Percentiles rank a stretch among this genome's conserved stretches.
These are phyloP conservation scores for Gastrodia elata DNA, from an alignment of 106 monocot species.

Conservation along the genomic window DNA sequence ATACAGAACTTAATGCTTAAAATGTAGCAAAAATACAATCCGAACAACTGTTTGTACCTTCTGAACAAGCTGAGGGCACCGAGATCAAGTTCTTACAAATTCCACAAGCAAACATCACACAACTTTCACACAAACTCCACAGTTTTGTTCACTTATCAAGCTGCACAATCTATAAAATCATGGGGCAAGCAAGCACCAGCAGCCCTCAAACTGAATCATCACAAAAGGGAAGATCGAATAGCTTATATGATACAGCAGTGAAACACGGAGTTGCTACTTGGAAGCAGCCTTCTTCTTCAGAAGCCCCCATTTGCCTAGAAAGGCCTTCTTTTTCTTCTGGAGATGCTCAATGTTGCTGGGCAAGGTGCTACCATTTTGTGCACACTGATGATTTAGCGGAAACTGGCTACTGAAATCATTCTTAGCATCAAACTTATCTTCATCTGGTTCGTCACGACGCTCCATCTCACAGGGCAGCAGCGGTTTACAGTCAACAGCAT, in stretches of 20 bases:
- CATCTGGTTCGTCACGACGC: too few species aligned
- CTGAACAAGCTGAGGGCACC: too few species aligned
- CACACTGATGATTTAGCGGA: constrained; percentile 18
- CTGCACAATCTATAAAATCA: neutral
- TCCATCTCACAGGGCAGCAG: too few species aligned
- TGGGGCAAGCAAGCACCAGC: too few species aligned
- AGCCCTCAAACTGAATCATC: neutral
- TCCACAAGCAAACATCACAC: neutral
- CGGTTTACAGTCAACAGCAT: constrained; percentile 16
- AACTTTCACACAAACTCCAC: neutral
- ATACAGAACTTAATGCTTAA: too few species aligned
- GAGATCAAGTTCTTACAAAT: too few species aligned
- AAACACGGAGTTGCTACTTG: constrained; percentile 22
- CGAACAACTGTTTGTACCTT: too few species aligned
- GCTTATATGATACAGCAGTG: neutral
- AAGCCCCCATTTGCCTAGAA: constrained; percentile 40
- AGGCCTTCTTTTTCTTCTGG: constrained; percentile 49
- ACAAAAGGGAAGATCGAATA: neutral
- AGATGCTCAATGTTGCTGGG: constrained; percentile 21
- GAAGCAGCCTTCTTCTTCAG: constrained; percentile 44
- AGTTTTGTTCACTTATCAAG: neutral
- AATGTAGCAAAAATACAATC: too few species aligned
- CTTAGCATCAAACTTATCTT: constrained; percentile 29
- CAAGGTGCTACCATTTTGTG: constrained; percentile 18
- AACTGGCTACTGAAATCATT: constrained; percentile 21